A percentile compares a stretch with the other conserved stretches of the same genome.
Conservation (phyloP, 2,329 filamentous ascomycete genomes). For the Metarhizium anisopliae region DNA sequence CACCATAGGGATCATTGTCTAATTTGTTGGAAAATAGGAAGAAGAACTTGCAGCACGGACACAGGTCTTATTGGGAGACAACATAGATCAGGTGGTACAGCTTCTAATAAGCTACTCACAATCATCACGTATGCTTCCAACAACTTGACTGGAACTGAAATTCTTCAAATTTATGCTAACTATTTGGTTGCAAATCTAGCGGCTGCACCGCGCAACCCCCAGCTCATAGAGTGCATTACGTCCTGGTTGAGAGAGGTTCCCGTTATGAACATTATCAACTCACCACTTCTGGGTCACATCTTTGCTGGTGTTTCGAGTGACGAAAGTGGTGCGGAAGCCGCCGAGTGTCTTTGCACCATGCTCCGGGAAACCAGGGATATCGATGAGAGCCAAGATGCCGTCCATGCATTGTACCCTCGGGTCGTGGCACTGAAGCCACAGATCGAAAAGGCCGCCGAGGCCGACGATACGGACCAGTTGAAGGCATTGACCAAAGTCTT, state of each 20-base stretch:
- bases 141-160: background rate
- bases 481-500: conserved; percentile 87
- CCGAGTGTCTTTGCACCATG: conserved; percentile 87
- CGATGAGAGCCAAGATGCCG: conserved; percentile 76
- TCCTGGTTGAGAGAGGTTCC: conserved; percentile 95
- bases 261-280: conserved; percentile 71
- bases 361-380: conserved; percentile 89
- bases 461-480: conserved; percentile 78
- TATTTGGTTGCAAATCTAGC: conserved; percentile 33
- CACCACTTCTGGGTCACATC: conserved; percentile 73
- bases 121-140: conserved; percentile 65
- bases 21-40: conserved; percentile 59
- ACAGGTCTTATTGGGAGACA: conserved; percentile 81
- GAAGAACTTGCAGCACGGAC: conserved; percentile 85
- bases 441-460: conserved; percentile 63
- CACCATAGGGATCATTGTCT: conserved; percentile 20
- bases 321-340: conserved; percentile 72
- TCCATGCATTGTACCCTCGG: conserved; percentile 73
- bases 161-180: background rate
- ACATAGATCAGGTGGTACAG: conserved; percentile 77
- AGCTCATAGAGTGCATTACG: conserved; percentile 88
- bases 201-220: conserved; percentile 73
- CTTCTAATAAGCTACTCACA: conserved; percentile 86
- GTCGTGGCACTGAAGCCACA: conserved; percentile 69
- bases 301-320: conserved; percentile 70